Conservation (phyloP, 805 yeast genomes). For the Ogataea pini region DNA sequence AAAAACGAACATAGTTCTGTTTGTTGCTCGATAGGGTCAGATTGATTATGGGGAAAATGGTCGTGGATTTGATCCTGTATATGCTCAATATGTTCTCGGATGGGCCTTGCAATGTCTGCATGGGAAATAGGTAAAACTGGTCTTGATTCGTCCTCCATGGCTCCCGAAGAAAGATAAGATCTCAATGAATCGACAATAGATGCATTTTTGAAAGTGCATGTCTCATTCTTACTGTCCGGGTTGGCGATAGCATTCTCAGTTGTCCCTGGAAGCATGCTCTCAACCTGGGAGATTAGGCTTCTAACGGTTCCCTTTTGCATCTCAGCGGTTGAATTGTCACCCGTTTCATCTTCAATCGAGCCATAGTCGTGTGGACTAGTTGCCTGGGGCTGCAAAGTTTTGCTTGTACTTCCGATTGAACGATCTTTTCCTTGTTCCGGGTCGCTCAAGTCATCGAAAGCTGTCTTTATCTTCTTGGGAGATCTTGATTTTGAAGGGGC, state of each 20-base stretch:
- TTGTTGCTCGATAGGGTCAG: background rate
- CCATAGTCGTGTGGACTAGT: slow-evolving; percentile 9
- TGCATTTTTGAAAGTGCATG: slow-evolving; percentile 13
- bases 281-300: slow-evolving; percentile 14
- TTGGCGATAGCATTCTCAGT: slow-evolving; percentile 1
- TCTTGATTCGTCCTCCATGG: slow-evolving; percentile 15
- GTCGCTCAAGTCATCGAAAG: slow-evolving; percentile 20
- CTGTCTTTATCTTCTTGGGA: slow-evolving; percentile 23
- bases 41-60: background rate
- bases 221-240: slow-evolving; percentile 3
- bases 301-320: slow-evolving; percentile 10
- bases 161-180: slow-evolving; percentile 16
- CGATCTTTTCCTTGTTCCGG: slow-evolving; percentile 7
- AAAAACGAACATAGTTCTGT: background rate
- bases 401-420: background rate
- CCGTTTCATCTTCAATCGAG: background rate
- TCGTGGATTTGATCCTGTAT: background rate
- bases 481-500: slow-evolving; percentile 22
- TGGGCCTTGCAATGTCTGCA: slow-evolving; percentile 7
- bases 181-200: slow-evolving; percentile 16
- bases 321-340: slow-evolving; percentile 1
- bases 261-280: slow-evolving; percentile 11
- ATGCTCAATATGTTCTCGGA: slow-evolving; percentile 1
- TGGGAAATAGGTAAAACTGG: slow-evolving; percentile 16
- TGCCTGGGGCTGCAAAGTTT: background rate